Percentiles rank a stretch among this genome's conserved stretches.
Conservation (phyloP, 2,329 filamentous ascomycete species). For the Dryadomyces sulphureus region DNA sequence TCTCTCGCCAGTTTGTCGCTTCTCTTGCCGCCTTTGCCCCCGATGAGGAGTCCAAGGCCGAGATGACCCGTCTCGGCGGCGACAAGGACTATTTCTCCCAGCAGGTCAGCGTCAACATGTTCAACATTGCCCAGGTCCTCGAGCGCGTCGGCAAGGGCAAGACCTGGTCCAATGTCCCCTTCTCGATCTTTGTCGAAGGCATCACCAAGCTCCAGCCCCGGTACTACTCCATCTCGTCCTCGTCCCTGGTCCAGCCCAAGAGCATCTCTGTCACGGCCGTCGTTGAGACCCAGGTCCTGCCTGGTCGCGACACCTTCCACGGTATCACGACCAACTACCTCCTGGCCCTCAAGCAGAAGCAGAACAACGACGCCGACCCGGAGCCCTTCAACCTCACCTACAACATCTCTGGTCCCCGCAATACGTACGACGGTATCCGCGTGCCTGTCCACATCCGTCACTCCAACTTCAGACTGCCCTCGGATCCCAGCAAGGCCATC, state of each 20-base stretch:
- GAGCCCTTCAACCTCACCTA: constrained; percentile 77
- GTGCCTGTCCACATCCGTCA: constrained; percentile 92
- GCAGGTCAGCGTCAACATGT: constrained; percentile 64
- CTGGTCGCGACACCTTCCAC: constrained; percentile 69
- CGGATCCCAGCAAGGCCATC: constrained; percentile 81
- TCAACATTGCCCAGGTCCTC: constrained; percentile 82
- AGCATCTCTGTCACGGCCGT: constrained; percentile 92
- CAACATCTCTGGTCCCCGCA: constrained; percentile 73
- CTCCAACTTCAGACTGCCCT: constrained; percentile 98
- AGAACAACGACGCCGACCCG: constrained; percentile 72
- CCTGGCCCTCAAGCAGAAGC: constrained; percentile 87
- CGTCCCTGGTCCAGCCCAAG: constrained; percentile 82
- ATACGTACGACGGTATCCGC: constrained; percentile 93
- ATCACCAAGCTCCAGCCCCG: constrained; percentile 90
- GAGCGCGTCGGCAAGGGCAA: constrained; percentile 56
- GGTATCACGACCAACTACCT: constrained; percentile 97
- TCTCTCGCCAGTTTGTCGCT: constrained; percentile 89
- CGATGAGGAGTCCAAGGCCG: constrained; percentile 67
- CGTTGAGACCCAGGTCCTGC: constrained; percentile 69
- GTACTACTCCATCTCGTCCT: constrained; percentile 99
- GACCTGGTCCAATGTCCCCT: constrained; percentile 74
- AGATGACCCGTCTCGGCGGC: constrained; percentile 74
- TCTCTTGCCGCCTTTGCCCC: constrained; percentile 82
- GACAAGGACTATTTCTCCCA: constrained; percentile 95
- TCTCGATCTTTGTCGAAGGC: constrained; percentile 88